A percentile compares a stretch with the other conserved stretches of the same genome.
Evolutionary conservation across 2,329 filamentous ascomycete species (phyloP).

Genomic region (Lachnellula occidentalis): DNA sequence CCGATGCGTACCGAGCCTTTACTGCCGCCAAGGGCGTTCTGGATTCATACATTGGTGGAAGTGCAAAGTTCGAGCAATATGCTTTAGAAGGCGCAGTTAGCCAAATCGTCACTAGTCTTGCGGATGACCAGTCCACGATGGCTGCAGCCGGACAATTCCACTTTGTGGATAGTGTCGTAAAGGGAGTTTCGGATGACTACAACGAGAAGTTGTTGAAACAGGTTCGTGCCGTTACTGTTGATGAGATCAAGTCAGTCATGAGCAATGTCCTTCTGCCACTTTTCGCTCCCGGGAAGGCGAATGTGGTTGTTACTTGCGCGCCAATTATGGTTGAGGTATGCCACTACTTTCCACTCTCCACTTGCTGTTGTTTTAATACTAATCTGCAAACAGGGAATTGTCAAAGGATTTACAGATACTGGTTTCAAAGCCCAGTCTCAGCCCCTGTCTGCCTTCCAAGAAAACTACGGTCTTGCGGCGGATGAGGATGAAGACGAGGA

Average conservation of each 20-base stretch:
- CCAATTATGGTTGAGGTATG: constrained; percentile 78
- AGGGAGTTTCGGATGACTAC: constrained; percentile 70
- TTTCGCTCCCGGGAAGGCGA: constrained; percentile 74
- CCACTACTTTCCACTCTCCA: not conserved
- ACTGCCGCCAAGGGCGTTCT: constrained; percentile 70
- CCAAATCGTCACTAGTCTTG: constrained; percentile 78
- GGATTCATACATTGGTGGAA: constrained; percentile 66
- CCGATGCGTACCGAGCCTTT: constrained; percentile 84
- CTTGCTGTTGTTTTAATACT: constrained; percentile 3
- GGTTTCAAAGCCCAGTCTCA: constrained; percentile 77
- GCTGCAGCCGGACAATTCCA: constrained; percentile 74
- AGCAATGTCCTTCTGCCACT: constrained; percentile 69
- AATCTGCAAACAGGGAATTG: constrained; percentile 53
- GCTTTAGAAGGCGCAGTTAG: constrained; percentile 81
- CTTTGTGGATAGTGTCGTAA: constrained; percentile 76
- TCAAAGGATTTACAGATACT: constrained; percentile 64
- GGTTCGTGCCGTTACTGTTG: constrained; percentile 68
- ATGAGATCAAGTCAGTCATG: constrained; percentile 72
- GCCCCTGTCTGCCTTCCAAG: constrained; percentile 73
- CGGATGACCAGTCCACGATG: constrained; percentile 85
- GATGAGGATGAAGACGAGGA: constrained; percentile 52
- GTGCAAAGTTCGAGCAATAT: constrained; percentile 62
- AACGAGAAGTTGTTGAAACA: constrained; percentile 69
- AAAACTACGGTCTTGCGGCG: constrained; percentile 76
- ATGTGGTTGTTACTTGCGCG: constrained; percentile 84